A percentile compares a stretch with the other conserved stretches of the same genome.
These are phyloP conservation scores for Synchytrium microbalum DNA, from an alignment of 371 early-diverging fungal genomes.

Conservation along the genomic window DNA sequence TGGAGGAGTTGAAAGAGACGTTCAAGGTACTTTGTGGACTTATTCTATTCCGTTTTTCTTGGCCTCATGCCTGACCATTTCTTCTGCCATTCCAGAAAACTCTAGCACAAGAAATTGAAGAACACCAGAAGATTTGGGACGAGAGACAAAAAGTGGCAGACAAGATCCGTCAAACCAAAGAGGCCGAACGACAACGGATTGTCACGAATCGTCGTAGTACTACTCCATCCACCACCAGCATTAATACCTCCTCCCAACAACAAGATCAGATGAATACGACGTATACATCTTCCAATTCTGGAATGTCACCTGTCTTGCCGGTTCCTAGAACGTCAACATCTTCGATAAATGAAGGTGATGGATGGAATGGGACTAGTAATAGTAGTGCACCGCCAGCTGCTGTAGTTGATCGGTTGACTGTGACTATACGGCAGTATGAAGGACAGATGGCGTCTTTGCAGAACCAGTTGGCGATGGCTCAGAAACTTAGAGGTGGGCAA, in stretches of 20 bases:
- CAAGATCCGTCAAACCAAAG: slow-evolving; percentile 1
- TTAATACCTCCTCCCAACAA: not conserved
- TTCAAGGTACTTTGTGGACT: slow-evolving; percentile 13
- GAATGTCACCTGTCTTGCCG: not conserved
- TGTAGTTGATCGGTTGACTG: slow-evolving; percentile 49
- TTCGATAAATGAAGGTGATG: not conserved
- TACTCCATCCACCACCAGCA: not conserved
- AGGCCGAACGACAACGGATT: not conserved
- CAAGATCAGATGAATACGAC: not conserved
- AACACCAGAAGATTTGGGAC: not conserved
- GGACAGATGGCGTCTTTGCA: slow-evolving; percentile 61
- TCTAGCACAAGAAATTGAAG: slow-evolving; percentile 2
- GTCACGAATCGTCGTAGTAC: not conserved
- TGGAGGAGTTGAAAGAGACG: slow-evolving; percentile 20
- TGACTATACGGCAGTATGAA: slow-evolving; percentile 53
- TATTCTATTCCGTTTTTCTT: not conserved
- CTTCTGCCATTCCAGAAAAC: not conserved
- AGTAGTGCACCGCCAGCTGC: slow-evolving; percentile 19
- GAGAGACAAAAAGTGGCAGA: not conserved
- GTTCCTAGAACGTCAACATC: not conserved
- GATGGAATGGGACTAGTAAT: not conserved
- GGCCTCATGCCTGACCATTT: not conserved
- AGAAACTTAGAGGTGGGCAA: slow-evolving; percentile 48
- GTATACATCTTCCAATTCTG: not conserved
- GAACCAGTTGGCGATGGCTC: slow-evolving; percentile 53